Conservation (phyloP, 768 basidiomycete genomes). For the Termitomyces sp. region DNA sequence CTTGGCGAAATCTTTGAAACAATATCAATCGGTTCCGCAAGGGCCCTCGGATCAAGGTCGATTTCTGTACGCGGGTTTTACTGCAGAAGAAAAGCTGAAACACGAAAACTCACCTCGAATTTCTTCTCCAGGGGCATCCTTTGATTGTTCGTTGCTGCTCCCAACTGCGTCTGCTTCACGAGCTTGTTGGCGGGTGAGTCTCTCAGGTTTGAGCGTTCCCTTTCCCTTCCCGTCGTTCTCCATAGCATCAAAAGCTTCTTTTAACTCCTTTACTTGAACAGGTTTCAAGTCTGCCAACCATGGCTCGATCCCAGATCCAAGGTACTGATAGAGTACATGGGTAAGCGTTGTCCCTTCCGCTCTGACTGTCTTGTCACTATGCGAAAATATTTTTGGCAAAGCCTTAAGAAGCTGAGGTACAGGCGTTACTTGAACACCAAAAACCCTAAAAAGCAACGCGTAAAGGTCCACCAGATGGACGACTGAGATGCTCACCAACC, state of each 20-base stretch:
- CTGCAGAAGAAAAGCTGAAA: slow-evolving; percentile 2
- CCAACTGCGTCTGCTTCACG: slow-evolving; percentile 58
- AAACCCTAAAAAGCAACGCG: slow-evolving; percentile 43
- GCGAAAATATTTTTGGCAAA: slow-evolving; percentile 90
- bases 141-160: slow-evolving; percentile 26
- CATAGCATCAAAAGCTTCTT: slow-evolving; percentile 81
- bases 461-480: not conserved
- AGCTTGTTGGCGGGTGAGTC: slow-evolving; percentile 72
- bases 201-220: slow-evolving; percentile 72
- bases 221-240: slow-evolving; percentile 84
- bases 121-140: slow-evolving; percentile 29
- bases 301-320: slow-evolving; percentile 79
- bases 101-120: slow-evolving; percentile 38
- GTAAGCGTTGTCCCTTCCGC: slow-evolving; percentile 81
- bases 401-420: slow-evolving; percentile 79
- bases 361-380: slow-evolving; percentile 93
- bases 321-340: slow-evolving; percentile 76
- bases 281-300: slow-evolving; percentile 90
- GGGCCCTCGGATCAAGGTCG: slow-evolving; percentile 69
- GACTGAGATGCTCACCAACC: slow-evolving; percentile 41
- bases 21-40: slow-evolving; percentile 81
- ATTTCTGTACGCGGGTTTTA: slow-evolving; percentile 30
- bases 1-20: slow-evolving; percentile 69
- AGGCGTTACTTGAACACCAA: slow-evolving; percentile 72
- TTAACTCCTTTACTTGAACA: slow-evolving; percentile 93